Evolutionary conservation across 768 basidiomycete species (phyloP), one percentile per base, ranked within the genome.

Genomic region (Tephrocybe sp.): DNA sequence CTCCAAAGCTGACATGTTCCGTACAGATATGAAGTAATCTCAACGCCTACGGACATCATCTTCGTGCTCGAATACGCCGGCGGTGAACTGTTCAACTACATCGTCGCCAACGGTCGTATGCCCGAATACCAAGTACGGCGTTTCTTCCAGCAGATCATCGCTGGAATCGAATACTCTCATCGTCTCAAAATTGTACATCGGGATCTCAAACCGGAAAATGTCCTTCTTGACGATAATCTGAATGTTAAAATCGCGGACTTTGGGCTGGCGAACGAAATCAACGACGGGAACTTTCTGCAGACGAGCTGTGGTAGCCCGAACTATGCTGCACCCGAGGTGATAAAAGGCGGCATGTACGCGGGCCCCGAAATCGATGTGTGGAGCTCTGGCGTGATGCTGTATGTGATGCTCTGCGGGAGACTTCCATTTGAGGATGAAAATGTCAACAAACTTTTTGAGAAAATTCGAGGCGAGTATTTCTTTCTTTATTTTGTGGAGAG

Each of bases 191-290:
- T 99, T 64, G 95, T 97, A 1, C 97, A 98, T 71, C 86, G 97
- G 31, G 97, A 99, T 68, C 76, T 99, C 41, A 99, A 99, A 68
- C 97, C 97, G 1, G 97, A 99, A 68, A 98, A 98, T 60, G 83
- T 94, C 11, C 79, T 93, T 13, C 77, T 92, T 5, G 89, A 91
- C 67, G 86, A 88, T 45, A 82, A 86, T 61, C 76, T 87, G 52
- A 91, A 90, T 60, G 85, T 98, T 70, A 99, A 99, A 71, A 97
- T 99, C 54, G 94, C 93, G n/a, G 97, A 99, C 73, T 99, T 98
- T 65, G 97, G 97, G 2, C 75, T 99, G 45, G 91, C 91, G 2
- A 97, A 94, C 65, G 88, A 94, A 64, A 94, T 97, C 73, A 86
- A 85, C 61, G 95, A 98, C 59, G 97, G 95, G 1, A 92, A 94